These are phyloP conservation scores for Begonia peltatifolia DNA, from an alignment of 306 rosid genomes.

Conservation along the genomic window DNA sequence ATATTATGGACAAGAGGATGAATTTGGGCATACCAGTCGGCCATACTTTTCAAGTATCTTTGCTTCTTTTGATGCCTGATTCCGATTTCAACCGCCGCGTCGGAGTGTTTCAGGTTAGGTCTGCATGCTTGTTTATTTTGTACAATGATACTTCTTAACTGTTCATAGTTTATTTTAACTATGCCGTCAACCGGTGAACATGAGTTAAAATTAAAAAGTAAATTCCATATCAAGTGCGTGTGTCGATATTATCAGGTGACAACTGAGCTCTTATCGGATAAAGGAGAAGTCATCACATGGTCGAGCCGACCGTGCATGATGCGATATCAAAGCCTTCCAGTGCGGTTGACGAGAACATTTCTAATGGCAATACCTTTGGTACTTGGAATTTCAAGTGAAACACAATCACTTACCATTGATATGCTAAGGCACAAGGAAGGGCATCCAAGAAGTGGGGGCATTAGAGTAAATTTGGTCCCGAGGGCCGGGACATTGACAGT, in stretches of 20 bases:
- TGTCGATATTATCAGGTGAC: conserved; percentile 27
- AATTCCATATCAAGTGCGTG: too few species aligned
- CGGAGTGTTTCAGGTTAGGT: conserved; percentile 79
- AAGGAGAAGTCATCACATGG: conserved; percentile 36
- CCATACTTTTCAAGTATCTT: conserved; percentile 38
- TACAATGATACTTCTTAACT: neutral
- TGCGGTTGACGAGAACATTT: conserved; percentile 43
- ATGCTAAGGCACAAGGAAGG: conserved; percentile 53
- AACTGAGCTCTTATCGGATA: conserved; percentile 38
- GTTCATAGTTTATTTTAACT: too few species aligned
- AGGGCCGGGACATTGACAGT: conserved; percentile 53
- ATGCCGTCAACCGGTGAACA: too few species aligned
- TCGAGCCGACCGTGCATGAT: conserved; percentile 80
- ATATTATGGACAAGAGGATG: neutral
- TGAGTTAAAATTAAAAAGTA: too few species aligned
- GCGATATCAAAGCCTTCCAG: conserved; percentile 49
- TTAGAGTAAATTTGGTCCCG: conserved; percentile 39
- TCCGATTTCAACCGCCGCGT: conserved; percentile 54
- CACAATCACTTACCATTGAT: conserved; percentile 33
- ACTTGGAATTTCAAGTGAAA: conserved; percentile 47
- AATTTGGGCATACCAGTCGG: conserved; percentile 37
- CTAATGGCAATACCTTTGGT: conserved; percentile 48
- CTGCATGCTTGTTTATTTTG: neutral
- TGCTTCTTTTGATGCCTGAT: conserved; percentile 64
- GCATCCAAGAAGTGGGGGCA: conserved; percentile 31